Conservation (phyloP, 495 filamentous ascomycete species). For the Astrothelium macrocarpum region DNA sequence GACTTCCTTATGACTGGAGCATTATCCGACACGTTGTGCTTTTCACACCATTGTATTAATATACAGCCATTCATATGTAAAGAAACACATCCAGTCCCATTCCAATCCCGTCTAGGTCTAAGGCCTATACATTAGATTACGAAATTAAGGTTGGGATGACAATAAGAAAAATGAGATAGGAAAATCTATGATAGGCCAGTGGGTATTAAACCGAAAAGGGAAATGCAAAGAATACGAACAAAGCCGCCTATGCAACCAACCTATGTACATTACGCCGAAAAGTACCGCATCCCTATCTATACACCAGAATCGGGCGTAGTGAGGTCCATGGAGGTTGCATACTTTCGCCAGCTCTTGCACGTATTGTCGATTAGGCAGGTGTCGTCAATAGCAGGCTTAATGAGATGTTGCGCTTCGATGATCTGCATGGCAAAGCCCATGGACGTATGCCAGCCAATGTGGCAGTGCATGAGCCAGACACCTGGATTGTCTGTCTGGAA, state of each 20-base stretch:
- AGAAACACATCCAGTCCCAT: neutral
- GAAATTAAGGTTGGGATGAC: neutral
- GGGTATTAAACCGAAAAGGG: neutral
- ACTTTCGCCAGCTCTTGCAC: slow-evolving; percentile 17
- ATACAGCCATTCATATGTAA: neutral
- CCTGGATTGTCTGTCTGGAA: slow-evolving; percentile 29
- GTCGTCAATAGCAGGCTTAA: slow-evolving; percentile 16
- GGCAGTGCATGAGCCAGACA: slow-evolving; percentile 29
- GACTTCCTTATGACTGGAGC: no score
- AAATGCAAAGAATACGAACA: neutral
- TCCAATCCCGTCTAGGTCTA: neutral
- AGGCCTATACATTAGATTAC: neutral
- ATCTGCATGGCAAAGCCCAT: slow-evolving; percentile 35
- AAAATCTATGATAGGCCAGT: neutral
- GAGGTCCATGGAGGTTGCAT: slow-evolving; percentile 10
- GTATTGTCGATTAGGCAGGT: slow-evolving; percentile 16
- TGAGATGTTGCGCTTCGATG: slow-evolving; percentile 24
- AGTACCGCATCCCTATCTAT: slow-evolving; percentile 2
- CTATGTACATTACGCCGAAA: neutral
- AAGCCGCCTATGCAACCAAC: neutral
- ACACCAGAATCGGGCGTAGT: slow-evolving; percentile 16
- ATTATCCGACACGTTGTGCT: no score
- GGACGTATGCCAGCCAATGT: slow-evolving; percentile 27
- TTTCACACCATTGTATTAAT: no score
- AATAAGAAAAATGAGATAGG: neutral